Evolutionary conservation across 345 rosid genomes (phyloP), one percentile per base, ranked within the genome.

Genomic region (Euphorbia peplus): DNA sequence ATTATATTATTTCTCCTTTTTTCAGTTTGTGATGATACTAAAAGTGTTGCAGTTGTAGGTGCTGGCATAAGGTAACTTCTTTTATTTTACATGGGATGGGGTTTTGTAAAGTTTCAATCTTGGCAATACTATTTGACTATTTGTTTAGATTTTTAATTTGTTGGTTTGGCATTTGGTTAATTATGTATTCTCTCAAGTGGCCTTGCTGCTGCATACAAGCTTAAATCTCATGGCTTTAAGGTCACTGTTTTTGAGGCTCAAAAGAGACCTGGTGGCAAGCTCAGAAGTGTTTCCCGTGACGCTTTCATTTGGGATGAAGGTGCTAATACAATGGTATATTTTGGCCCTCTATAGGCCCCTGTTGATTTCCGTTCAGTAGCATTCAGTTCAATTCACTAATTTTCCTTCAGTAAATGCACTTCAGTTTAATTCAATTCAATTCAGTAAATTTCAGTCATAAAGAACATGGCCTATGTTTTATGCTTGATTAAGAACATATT

Each of bases 301-400:
- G 97, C 82, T 59, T 82, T 93, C 51, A 59, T 88, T 71, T 93
- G 97, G 98, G 98, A 93, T 7, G 90, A 90, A 75, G 98, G 98
- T 76, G 97, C 98, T 16, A 93, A 91, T 81, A 91, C 98, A 0
- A 91, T 93, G 97, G 96, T 93, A 62, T 46, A 69, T n/a, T n/a
- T n/a, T n/a, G n/a, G n/a, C 29, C 14, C 46, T 42, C 32, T 12
- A n/a, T n/a, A n/a, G n/a, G n/a, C n/a, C n/a, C n/a, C n/a, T n/a
- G n/a, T n/a, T n/a, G n/a, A n/a, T n/a, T n/a, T n/a, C n/a, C n/a
- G n/a, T n/a, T n/a, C n/a, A n/a, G n/a, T n/a, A n/a, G n/a, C n/a
- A n/a, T n/a, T 65, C 14, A 44, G 1, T 61, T 63, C 1, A 42
- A 42, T 44, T 44, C n/a, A n/a, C n/a, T n/a, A n/a, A n/a, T n/a